Evolutionary conservation across 1,284 basidiomycete genomes (phyloP), one percentile per base, ranked within the genome.

Genomic region (Lentinus polychrous): DNA sequence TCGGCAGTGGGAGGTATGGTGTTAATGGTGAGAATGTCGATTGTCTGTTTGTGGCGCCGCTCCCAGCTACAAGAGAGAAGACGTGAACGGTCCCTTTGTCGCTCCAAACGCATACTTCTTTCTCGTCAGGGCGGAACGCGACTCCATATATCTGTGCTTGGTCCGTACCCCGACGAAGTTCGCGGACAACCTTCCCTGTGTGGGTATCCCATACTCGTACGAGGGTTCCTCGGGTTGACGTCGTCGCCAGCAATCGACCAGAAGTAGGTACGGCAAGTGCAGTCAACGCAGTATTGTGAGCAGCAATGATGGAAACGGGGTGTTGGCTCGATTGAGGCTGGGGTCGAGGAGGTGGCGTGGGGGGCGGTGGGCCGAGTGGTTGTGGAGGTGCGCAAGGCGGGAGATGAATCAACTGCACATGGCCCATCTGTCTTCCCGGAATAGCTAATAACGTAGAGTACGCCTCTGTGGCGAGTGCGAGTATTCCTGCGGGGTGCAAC

Each of bases 61-160:
- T 78, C 24, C 74, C 72, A 36, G 75, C 71, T n/a, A 65, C 66
- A 49, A 95, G 76, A 31, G 85, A 81, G 64, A 94, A 94, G 18
- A 95, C 74, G 63, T 98, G 94, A 3, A 98, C 81, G 0, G 94
- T 98, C 34, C 94, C 94, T 69, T 97, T 97, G 67, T 98, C 94
- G 63, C 92, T 95, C 88, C 91, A 92, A 8, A 89, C 89, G 57
- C 87, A 90, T 1, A 94, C 68, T 57, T 91, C 86, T 48, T 73
- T 76, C 65, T 89, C 87, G 58, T 87, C 89, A 7, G 81, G 83
- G 52, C 84, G 74, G 64, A 86, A 87, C 46, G 81, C 81, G 17
- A 93, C 83, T 1, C 91, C 91, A 69, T 93, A 96, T 48, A 97
- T 94, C 59, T 90, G 86, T 15, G 94, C 94, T 55, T 87, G 83